Base-by-base conservation (phyloP, 2,329 filamentous ascomycete species). In the Biscogniauxia sp. region DNA sequence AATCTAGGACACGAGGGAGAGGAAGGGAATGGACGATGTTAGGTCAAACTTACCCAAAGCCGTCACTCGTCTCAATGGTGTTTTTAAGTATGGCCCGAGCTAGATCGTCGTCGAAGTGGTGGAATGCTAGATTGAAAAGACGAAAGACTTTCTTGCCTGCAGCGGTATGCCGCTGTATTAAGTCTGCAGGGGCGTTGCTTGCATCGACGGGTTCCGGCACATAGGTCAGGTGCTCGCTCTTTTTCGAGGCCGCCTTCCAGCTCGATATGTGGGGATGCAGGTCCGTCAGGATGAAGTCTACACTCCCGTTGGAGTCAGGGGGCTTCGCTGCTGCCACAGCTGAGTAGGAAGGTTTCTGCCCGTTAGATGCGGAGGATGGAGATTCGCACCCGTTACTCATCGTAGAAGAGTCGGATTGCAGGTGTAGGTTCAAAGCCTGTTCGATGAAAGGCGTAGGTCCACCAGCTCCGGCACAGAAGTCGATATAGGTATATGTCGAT, bases 391-490 rank as follows among this genome's bases (percentile, higher is more conserved):
- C 28, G 6, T 32, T 32, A 13, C 6, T 32, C 28, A 2, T 32
- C 28, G 55, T 28, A 32, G 52, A 53, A 3, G n/a, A 62, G 20
- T 58, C 66, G 23, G 67, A 66, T 50, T 62, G 67, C 37, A 80
- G 70, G 64, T 75, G 72, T 53, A 69, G 63, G 72, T 90, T 90
- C 63, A 91, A 71, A 51, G 81, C 76, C 11, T 76, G 78, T 73
- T 89, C 88, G 55, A 91, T 86, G 49, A 77, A 78, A 0, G 87
- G 88, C 1, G 87, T 91, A 0, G 88, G 88, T 0, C 90, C 90
- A 50, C 90, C 90, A 15, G 83, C 87, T 56, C 90, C 90, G 2
- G 89, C 88, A 73, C 89, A 92, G 74, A 92, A 91, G 76, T 93
- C 90, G 63, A 93, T 82, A 67, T 90, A 87, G 19, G 83, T 86